Percentiles rank a stretch among this genome's conserved stretches.
Evolutionary conservation across 2,329 filamentous ascomycete genomes (phyloP).

Genomic region (Ceratocystis papillata): DNA sequence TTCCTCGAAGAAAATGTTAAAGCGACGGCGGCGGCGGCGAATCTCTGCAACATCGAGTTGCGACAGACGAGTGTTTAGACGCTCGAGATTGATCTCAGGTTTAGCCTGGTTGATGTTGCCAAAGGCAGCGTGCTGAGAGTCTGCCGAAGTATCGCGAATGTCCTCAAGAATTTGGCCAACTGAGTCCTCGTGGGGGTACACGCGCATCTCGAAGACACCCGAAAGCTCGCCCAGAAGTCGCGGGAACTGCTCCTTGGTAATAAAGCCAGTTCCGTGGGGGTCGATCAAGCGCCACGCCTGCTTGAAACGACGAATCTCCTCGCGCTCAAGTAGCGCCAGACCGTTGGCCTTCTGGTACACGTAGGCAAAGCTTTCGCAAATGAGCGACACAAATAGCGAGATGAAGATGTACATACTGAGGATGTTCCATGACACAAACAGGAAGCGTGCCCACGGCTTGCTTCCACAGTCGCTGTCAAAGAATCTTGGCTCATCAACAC

Average conservation of each 20-base stretch:
- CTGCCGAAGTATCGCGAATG: slow-evolving; percentile 50
- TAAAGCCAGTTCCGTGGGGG: slow-evolving; percentile 81
- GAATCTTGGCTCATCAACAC: slow-evolving; percentile 60
- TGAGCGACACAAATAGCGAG: slow-evolving; percentile 93
- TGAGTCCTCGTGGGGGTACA: slow-evolving; percentile 85
- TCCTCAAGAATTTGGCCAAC: slow-evolving; percentile 80
- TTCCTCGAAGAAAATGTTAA: slow-evolving; percentile 96
- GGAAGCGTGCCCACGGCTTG: slow-evolving; percentile 69
- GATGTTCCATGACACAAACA: slow-evolving; percentile 97
- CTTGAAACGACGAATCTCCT: slow-evolving; percentile 94
- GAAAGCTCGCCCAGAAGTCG: slow-evolving; percentile 82
- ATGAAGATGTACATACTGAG: slow-evolving; percentile 99
- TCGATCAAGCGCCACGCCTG: slow-evolving; percentile 96
- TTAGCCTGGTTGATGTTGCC: slow-evolving; percentile 41
- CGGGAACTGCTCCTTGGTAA: slow-evolving; percentile 80
- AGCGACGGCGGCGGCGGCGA: slow-evolving; percentile 60
- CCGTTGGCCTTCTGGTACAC: slow-evolving; percentile 94
- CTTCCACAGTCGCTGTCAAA: slow-evolving; percentile 90
- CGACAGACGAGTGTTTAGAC: slow-evolving; percentile 61
- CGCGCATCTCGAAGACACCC: slow-evolving; percentile 92
- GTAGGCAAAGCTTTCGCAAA: slow-evolving; percentile 98
- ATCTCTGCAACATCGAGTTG: slow-evolving; percentile 66
- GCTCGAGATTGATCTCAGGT: slow-evolving; percentile 59
- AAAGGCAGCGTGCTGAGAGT: slow-evolving; percentile 42
- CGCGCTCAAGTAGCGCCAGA: slow-evolving; percentile 78